Base-by-base conservation (phyloP, 2,329 filamentous ascomycete species). In the Cryphonectria carpinicola region DNA sequence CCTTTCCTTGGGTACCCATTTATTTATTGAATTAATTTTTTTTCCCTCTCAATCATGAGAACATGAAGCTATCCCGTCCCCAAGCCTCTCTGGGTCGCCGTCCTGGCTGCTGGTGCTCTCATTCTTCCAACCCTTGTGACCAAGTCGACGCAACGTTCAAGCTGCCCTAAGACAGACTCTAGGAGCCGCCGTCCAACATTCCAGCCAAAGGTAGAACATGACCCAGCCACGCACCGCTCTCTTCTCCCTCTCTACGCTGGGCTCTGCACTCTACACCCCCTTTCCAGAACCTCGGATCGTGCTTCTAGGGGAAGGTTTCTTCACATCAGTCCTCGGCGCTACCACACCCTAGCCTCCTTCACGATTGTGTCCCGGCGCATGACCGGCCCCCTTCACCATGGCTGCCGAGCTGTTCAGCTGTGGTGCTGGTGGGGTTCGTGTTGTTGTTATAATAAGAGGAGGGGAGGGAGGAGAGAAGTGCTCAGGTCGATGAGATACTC, bases 181-280 rank as follows among this genome's bases (percentile, higher is more conserved):
- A 62, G 6, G 37, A 64, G 39, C 39, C 61, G 37, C 61, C 39
- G 37, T 49, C n/a, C n/a, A 46, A n/a, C 63, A 54, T 65, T 65
- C 63, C 63, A 65, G 63, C 28, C 63, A 61, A 61, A 61, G 58
- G 58, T 61, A 61, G 58, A 39, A 61, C 58, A 61, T 61, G 58
- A 61, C 28, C 58, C 58, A 61, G 35, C 58, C 58, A 61, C 32
- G 17, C 58, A 37, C 58, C 28, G 17, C 8, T 22, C 32, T 32
- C 54, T 19, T 32, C 54, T 19, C 28, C 14, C 64, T n/a, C 46
- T 32, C 35, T 54, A 4, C 43, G 13, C 41, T 35, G 39, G 39
- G 19, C 62, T 28, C 28, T 39, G 52, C 52, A 54, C 61, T 43
- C 14, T 37, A 58, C 22, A n/a, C 56, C 25, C 56, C 8, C 46